These are phyloP conservation scores for Sutorius australiensis DNA, from an alignment of 768 basidiomycete species.

Conservation along the genomic window DNA sequence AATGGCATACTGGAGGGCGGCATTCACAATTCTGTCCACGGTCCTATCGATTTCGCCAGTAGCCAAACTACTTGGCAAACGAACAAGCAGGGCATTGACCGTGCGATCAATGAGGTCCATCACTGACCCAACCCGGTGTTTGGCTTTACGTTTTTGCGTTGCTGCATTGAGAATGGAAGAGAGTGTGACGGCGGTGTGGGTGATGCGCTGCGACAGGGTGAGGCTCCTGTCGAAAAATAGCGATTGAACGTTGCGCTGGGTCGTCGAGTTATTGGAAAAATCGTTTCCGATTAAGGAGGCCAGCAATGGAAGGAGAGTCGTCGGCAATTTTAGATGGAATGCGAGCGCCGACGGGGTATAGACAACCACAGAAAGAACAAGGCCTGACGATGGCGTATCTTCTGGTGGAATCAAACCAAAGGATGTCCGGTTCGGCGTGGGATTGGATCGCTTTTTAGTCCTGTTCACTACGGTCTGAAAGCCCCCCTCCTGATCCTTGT, in stretches of 20 bases:
- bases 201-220: conserved; percentile 59
- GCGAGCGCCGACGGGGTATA: conserved; percentile 65
- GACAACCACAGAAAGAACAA: conserved; percentile 51
- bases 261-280: conserved; percentile 53
- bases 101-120: conserved; percentile 75
- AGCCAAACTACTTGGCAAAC: conserved; percentile 42
- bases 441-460: conserved; percentile 44
- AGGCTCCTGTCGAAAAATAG: conserved; percentile 67
- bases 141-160: conserved; percentile 45
- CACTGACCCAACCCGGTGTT: conserved; percentile 59
- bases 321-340: conserved; percentile 60
- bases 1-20: conserved; percentile 75
- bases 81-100: conserved; percentile 56
- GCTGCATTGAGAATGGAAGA: conserved; percentile 49
- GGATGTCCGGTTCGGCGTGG: conserved; percentile 7
- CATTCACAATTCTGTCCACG: conserved; percentile 66
- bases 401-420: conserved; percentile 55
- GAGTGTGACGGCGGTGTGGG: conserved; percentile 57
- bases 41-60: conserved; percentile 63
- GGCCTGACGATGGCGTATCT: conserved; percentile 28
- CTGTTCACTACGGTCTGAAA: conserved; percentile 62
- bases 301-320: conserved; percentile 69
- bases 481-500: conserved; percentile 43
- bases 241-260: conserved; percentile 48
- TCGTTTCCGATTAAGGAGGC: conserved; percentile 82